These are phyloP conservation scores for Primulina huaijiensis DNA, from an alignment of 257 asterid species.

Conservation along the genomic window DNA sequence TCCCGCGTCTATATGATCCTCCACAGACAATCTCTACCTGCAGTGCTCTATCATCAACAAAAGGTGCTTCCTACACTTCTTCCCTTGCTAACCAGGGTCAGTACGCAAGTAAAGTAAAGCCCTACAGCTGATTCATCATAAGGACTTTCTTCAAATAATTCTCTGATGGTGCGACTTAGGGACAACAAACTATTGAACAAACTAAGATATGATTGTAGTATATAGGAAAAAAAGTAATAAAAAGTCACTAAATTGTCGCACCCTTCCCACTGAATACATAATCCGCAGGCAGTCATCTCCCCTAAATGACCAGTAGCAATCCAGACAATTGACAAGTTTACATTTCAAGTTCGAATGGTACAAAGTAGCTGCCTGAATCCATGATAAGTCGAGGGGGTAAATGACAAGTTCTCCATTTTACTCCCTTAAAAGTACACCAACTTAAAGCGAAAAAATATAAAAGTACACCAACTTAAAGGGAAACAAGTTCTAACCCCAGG, in stretches of 20 bases:
- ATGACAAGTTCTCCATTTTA: too few species aligned
- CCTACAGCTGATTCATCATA: neutral
- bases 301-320: neutral
- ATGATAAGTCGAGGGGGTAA: neutral
- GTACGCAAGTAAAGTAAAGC: neutral
- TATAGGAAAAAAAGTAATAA: neutral
- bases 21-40: conserved; percentile 82
- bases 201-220: conserved; percentile 8
- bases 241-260: neutral
- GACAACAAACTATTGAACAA: conserved; percentile 10
- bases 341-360: neutral
- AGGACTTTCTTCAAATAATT: neutral
- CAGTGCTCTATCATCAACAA: conserved; percentile 20
- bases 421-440: too few species aligned
- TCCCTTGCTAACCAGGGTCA: conserved; percentile 19
- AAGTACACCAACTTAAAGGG: neutral
- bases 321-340: conserved; percentile 2
- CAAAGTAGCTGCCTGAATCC: neutral
- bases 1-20: conserved; percentile 97
- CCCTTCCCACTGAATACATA: conserved; percentile 5
- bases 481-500: conserved; percentile 61
- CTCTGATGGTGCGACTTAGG: neutral
- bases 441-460: too few species aligned
- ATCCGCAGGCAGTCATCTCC: conserved; percentile 8
- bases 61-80: conserved; percentile 16